Percentiles rank a stretch among this genome's conserved stretches.
phyloP scores from a whole-genome alignment of 2,329 filamentous ascomycete species.

The Colletotrichum chrysophilum region DNA sequence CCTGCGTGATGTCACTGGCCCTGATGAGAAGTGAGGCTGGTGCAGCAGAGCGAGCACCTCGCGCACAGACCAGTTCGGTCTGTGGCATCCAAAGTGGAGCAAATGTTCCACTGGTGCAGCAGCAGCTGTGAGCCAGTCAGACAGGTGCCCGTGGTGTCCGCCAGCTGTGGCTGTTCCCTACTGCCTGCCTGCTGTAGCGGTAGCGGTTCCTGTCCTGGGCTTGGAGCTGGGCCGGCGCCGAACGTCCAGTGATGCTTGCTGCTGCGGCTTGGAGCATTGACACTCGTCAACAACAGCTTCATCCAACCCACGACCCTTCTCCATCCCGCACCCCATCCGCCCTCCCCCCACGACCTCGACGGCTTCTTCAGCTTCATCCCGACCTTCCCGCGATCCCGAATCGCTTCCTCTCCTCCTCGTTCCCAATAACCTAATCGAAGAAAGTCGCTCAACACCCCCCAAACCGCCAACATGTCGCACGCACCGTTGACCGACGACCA shows the following conservation, averaged over 20 bases:
- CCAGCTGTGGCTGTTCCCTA: background rate
- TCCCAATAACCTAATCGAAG: constrained; percentile 5
- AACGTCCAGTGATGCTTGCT: constrained; percentile 17
- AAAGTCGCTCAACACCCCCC: constrained; percentile 18
- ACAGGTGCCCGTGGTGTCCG: background rate
- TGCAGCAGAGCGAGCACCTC: background rate
- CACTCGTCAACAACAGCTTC: constrained; percentile 21
- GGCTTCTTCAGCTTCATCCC: background rate
- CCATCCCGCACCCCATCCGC: constrained; percentile 4
- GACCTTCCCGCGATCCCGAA: background rate
- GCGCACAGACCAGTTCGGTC: background rate
- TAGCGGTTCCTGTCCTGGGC: background rate
- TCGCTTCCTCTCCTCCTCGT: background rate
- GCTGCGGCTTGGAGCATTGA: constrained; percentile 9
- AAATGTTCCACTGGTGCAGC: background rate
- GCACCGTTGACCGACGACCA: constrained; percentile 27
- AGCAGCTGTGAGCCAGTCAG: background rate
- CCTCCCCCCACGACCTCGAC: background rate
- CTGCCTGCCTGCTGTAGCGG: background rate
- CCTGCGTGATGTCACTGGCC: constrained; percentile 20
- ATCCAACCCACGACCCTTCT: constrained; percentile 7
- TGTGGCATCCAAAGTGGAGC: background rate
- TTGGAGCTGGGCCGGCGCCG: constrained; percentile 16
- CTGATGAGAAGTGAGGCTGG: background rate
- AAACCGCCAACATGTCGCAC: constrained; percentile 24